phyloP scores from a whole-genome alignment of 2,329 filamentous ascomycete species.

The Diaporthe ilicicola region DNA sequence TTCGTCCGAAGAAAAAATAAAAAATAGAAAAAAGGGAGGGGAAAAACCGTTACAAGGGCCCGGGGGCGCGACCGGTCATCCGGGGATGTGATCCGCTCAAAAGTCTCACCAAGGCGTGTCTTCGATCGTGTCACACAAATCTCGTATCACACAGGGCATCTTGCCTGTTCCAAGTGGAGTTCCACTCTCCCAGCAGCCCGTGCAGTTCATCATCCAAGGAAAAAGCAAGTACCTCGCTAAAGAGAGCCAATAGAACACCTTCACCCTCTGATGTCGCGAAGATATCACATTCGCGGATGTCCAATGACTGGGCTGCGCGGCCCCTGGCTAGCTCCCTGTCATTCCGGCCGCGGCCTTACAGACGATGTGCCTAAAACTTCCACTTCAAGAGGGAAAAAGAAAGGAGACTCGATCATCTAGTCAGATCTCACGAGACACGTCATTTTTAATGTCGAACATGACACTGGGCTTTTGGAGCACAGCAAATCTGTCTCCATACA shows the following conservation, averaged over 20 bases:
- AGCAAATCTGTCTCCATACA: not conserved
- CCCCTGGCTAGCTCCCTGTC: no score
- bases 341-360: no score
- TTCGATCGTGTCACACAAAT: constrained; percentile 18
- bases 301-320: not conserved
- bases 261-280: not conserved
- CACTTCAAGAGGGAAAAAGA: not conserved
- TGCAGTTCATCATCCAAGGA: not conserved
- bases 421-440: not conserved
- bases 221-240: not conserved
- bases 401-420: not conserved
- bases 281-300: not conserved
- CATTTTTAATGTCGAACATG: not conserved
- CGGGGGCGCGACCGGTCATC: not conserved
- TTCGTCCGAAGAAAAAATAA: not conserved
- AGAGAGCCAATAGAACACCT: not conserved
- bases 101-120: not conserved
- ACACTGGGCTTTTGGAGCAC: not conserved
- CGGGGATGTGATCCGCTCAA: not conserved
- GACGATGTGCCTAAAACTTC: not conserved
- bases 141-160: not conserved
- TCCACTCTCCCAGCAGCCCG: not conserved
- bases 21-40: no score
- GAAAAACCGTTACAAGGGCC: not conserved
- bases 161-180: not conserved